phyloP scores from a whole-genome alignment of 768 basidiomycete genomes.

The Pleurotus cornucopiae region DNA sequence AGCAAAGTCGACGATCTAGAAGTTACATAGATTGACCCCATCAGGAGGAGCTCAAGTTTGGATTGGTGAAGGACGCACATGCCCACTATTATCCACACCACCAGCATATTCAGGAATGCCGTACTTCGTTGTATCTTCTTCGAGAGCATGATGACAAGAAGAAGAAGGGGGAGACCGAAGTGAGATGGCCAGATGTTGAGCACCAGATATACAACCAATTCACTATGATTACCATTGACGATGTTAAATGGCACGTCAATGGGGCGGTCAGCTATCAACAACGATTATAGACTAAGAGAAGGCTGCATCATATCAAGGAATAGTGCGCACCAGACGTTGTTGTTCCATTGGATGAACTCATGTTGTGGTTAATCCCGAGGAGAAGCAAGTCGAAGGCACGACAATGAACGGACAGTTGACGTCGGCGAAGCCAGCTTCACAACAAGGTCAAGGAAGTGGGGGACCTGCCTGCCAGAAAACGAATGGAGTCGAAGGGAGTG shows the following conservation, averaged over 20 bases:
- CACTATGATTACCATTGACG: conserved; percentile 34
- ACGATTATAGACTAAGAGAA: not conserved
- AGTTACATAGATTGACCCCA: not conserved
- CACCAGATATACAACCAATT: conserved; percentile 37
- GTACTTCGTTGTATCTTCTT: conserved; percentile 39
- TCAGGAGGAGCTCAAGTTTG: not conserved
- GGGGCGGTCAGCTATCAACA: not conserved
- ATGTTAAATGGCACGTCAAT: conserved; percentile 26
- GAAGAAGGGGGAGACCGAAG: conserved; percentile 40
- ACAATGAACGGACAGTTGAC: not conserved
- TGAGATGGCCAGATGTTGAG: conserved; percentile 49
- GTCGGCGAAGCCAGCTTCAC: conserved; percentile 2
- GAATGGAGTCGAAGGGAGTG: not conserved
- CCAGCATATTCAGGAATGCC: conserved; percentile 41
- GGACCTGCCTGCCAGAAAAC: conserved; percentile 4
- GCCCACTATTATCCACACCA: conserved; percentile 43
- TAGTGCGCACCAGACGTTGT: not conserved
- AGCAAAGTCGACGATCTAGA: conserved; percentile 35
- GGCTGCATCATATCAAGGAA: not conserved
- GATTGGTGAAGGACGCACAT: conserved; percentile 25
- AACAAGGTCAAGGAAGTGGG: not conserved
- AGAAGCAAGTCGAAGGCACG: not conserved
- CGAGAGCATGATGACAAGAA: conserved; percentile 34
- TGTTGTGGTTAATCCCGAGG: not conserved
- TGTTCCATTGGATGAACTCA: not conserved